Percentiles rank a stretch among this genome's conserved stretches.
phyloP scores from a whole-genome alignment of 2,329 filamentous ascomycete genomes.

The Aspergillus fischeri region DNA sequence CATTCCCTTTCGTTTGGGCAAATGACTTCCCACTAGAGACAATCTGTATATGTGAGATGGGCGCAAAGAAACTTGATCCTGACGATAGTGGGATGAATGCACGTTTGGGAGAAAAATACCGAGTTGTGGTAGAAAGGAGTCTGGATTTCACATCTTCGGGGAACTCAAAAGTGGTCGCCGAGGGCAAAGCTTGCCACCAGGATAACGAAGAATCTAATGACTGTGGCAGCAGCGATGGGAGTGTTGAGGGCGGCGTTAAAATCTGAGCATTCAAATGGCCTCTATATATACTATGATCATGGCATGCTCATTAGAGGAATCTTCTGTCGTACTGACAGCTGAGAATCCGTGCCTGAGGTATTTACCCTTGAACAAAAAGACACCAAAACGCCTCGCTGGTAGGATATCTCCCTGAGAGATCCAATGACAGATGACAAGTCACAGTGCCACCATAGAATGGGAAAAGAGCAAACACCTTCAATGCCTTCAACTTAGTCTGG shows the following conservation, averaged over 20 bases:
- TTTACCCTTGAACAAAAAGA: neutral
- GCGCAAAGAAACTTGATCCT: constrained; percentile 63
- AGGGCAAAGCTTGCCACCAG: neutral
- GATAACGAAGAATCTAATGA: neutral
- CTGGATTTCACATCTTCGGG: constrained; percentile 16
- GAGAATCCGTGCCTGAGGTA: neutral
- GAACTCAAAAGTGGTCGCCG: neutral
- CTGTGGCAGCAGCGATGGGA: neutral
- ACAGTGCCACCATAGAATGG: neutral
- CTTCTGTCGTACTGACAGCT: neutral
- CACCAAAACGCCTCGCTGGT: neutral
- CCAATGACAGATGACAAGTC: neutral
- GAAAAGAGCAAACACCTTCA: neutral
- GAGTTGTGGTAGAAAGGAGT: constrained; percentile 41
- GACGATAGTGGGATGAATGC: constrained; percentile 38
- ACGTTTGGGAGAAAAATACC: constrained; percentile 51
- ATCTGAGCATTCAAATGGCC: neutral
- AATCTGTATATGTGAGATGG: constrained; percentile 82
- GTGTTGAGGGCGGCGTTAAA: neutral
- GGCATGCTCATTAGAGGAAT: neutral
- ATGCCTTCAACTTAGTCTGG: neutral
- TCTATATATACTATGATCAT: neutral
- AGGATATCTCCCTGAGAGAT: neutral
- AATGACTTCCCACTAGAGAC: constrained; percentile 62
- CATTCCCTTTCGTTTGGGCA: constrained; percentile 62